phyloP scores from a whole-genome alignment of 2,329 filamentous ascomycete species.

The Graphilbum sp. region DNA sequence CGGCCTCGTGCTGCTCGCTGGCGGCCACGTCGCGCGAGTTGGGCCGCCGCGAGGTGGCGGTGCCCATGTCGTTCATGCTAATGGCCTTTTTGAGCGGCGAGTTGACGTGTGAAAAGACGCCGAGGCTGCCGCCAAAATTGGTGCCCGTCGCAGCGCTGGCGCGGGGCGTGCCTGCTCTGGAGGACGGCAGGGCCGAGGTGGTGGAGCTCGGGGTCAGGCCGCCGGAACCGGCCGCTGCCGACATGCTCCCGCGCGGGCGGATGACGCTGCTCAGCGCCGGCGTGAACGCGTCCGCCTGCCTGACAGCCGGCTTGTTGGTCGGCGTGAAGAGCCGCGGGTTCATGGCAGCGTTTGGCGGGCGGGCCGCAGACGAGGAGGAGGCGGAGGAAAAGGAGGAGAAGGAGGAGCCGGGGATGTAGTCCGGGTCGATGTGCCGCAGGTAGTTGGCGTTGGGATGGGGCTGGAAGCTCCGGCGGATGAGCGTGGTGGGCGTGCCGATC shows the following conservation, averaged over 20 bases:
- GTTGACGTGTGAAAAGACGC: conserved; percentile 62
- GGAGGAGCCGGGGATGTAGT: conserved; percentile 21
- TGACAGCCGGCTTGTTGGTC: conserved; percentile 8
- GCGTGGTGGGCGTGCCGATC: conserved; percentile 36
- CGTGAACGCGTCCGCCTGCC: conserved; percentile 19
- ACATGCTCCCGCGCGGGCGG: conserved; percentile 10
- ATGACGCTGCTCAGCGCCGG: conserved; percentile 3
- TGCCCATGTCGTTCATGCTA: conserved; percentile 39
- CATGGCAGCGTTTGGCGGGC: conserved; percentile 20
- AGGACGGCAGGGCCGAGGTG: not conserved
- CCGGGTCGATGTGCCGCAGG: conserved; percentile 52
- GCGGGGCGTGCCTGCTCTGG: not conserved
- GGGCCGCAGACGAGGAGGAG: conserved; percentile 21
- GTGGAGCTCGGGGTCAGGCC: conserved; percentile 1
- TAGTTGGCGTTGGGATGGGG: conserved; percentile 77
- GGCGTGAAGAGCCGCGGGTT: conserved; percentile 28
- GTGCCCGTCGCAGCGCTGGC: conserved; percentile 7
- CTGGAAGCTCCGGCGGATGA: conserved; percentile 60
- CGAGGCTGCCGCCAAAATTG: conserved; percentile 55
- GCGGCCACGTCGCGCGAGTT: conserved; percentile 48
- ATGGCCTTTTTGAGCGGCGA: conserved; percentile 69
- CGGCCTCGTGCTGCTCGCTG: conserved; percentile 29
- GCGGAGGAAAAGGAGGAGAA: conserved; percentile 12
- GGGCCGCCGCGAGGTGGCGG: conserved; percentile 30
- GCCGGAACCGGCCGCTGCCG: not conserved